Evolutionary conservation across 148 eudicot species (phyloP).

Genomic region (Polygonum aviculare): DNA sequence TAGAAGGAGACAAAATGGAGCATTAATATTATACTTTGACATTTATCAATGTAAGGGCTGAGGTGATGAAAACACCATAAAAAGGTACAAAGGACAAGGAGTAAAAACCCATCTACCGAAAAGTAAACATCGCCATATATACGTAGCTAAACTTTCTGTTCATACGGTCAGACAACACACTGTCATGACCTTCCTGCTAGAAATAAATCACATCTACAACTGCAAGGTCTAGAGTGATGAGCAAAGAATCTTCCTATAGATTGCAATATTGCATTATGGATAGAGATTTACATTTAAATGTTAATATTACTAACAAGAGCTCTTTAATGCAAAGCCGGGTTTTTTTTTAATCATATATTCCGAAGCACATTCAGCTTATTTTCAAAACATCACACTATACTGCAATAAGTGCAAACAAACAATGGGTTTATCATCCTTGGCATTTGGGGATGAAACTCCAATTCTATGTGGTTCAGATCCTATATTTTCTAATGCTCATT

Average conservation of each 20-base stretch:
- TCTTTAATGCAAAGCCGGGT: not conserved
- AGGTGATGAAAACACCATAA: not conserved
- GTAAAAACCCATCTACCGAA: not conserved
- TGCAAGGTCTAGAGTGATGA: not conserved
- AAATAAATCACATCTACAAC: not conserved
- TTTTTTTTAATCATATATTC: not conserved
- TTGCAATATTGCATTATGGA: not conserved
- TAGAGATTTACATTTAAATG: not conserved
- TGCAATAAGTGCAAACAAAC: not conserved
- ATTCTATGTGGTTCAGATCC: not conserved
- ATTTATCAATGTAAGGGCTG: not conserved
- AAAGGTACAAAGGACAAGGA: not conserved
- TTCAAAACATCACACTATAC: not conserved
- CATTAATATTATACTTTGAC: not conserved
- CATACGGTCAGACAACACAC: not conserved
- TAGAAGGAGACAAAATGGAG: not conserved
- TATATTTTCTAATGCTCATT: not conserved
- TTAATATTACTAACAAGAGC: not conserved
- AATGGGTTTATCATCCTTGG: not conserved
- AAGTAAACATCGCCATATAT: not conserved
- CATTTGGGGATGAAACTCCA: not conserved
- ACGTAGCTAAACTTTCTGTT: not conserved
- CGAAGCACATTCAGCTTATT: not conserved
- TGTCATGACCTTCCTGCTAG: not conserved
- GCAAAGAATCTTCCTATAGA: not conserved